Evolutionary conservation across 441 rosid genomes (phyloP).

Genomic region (Pelargonium cotyledonis): DNA sequence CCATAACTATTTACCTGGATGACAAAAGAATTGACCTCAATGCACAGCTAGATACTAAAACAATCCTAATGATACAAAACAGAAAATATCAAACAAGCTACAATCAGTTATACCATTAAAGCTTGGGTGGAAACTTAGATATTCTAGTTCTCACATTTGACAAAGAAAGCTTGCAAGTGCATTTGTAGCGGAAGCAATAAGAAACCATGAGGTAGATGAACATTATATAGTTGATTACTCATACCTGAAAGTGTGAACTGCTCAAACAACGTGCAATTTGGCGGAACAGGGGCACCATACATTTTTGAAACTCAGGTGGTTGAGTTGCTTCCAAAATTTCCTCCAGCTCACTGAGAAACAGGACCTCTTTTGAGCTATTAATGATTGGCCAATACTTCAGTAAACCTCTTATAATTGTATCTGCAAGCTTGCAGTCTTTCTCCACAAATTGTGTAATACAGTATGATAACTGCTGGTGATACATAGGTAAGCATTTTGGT

Average conservation of each 20-base stretch:
- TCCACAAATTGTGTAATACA: conserved; percentile 69
- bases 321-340: conserved; percentile 89
- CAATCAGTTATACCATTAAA: too few relatives aligned
- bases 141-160: neutral
- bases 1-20: too few relatives aligned
- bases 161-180: neutral
- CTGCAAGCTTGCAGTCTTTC: conserved; percentile 71
- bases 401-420: conserved; percentile 58
- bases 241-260: conserved; percentile 86
- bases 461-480: conserved; percentile 66
- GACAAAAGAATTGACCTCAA: too few relatives aligned
- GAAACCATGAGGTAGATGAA: neutral
- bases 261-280: conserved; percentile 69
- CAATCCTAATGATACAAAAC: too few relatives aligned
- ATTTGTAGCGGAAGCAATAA: neutral
- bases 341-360: conserved; percentile 81
- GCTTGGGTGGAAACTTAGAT: too few relatives aligned
- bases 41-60: too few relatives aligned
- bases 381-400: conserved; percentile 65
- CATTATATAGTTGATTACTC: conserved; percentile 13
- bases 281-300: conserved; percentile 80
- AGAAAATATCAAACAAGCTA: too few relatives aligned
- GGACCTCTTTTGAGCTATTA: conserved; percentile 64
- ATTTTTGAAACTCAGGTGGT: conserved; percentile 73
- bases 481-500: conserved; percentile 60